Evolutionary conservation across 441 rosid genomes (phyloP), one percentile per base, ranked within the genome.

Genomic region (Croton laevigatus): DNA sequence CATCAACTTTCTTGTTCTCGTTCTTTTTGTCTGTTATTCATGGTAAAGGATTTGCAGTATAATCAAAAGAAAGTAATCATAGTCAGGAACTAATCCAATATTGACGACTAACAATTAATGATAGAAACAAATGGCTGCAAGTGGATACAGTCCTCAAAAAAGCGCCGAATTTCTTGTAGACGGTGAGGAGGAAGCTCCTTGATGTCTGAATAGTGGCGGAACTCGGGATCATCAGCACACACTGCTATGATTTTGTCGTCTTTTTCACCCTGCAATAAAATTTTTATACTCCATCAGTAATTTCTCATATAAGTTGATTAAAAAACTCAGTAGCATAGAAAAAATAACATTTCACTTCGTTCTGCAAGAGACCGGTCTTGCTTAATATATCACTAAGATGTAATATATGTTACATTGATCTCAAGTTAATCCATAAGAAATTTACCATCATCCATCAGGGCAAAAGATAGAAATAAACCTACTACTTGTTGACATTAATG

Each of bases 201-300:
- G 86, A 95, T 87, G 85, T 93, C 97, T 52, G 80, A 83, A 87
- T 89, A 93, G 69, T 95, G 99, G 80, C 94, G 89, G 76, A 91
- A 91, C 82, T 95, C 99, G 0, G 98, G 98, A 70, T 95, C 99
- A 85, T 93, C 99, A 62, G 95, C 99, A 77, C 99, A 95, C 3
- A 95, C 98, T 59, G 99, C 98, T 58, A 95, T 93, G 54, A 95
- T 93, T 81, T 95, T 95, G 87, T 95, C 97, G 78, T 93, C 98
- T 77, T 93, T 93, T 70, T 93, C 98, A 68, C 98, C 98, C 98
- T 91, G 86, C 75, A 78, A 74, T 58, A 59, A 22, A 55, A 57
- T 9, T 66, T 46, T 71, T 71, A 64, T 27, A 49, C 52, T 23
- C 34, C n/a, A 59, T 34, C n/a, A 54, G 42, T 44, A 27, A 14